Evolutionary conservation across 2,329 filamentous ascomycete species (phyloP), one percentile per base, ranked within the genome.

Genomic region (Pseudogymnoascus verrucosus): DNA sequence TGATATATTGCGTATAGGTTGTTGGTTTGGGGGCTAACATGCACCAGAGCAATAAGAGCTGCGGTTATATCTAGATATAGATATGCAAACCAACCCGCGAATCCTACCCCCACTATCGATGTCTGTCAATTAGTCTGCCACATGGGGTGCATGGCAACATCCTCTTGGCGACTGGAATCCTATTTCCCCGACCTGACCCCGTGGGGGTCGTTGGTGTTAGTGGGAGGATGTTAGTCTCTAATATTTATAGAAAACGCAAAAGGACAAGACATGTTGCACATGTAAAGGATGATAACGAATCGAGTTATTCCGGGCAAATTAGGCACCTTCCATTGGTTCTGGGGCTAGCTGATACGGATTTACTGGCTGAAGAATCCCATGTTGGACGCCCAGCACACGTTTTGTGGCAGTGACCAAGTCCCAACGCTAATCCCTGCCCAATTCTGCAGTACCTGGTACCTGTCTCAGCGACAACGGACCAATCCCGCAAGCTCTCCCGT

Each of bases 241-340:
- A 57, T 57, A 57, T 57, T 57, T 34, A 34, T 57, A 57, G 51
- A 57, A 57, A 23, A 19, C 51, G 10, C n/a, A 47, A 57, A 57
- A 34, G 4, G n/a, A 19, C 4, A 2, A 57, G 51, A 57, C 10
- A 57, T 57, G n/a, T 34, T 57, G n/a, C 26, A 57, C 26, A 57
- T 57, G 51, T 7, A 7, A 31, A 12, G n/a, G 26, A 57, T 7
- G 51, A 19, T 8, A 57, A 57, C 8, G 26, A 54, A n/a, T 1
- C 47, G 26, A 16, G 23, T n/a, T 31, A 54, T 54, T 54, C 26
- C 34, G 4, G 42, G 40, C 40, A 21, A 10, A 1, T 4, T 7
- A 26, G 21, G 21, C 37, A 19, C 10, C 37, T 40, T 5, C 12
- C 14, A 57, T 19, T 57, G 51, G 51, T 57, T 7, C 5, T 4